Conservation (phyloP, 2,329 filamentous ascomycete species). For the Colletotrichum eleusines region DNA sequence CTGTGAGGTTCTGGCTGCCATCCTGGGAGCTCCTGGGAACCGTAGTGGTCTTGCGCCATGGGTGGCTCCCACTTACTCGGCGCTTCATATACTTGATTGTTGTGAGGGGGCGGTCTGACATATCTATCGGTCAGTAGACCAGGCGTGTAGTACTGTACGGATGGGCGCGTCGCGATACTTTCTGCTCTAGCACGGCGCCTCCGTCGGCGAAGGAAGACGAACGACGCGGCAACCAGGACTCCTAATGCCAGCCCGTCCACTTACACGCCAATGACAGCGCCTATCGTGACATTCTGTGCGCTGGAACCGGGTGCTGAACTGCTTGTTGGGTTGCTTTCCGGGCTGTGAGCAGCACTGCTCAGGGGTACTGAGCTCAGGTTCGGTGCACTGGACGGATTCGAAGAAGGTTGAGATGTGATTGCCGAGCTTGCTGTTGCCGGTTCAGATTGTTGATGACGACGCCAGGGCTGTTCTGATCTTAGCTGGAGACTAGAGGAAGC, state of each 20-base stretch:
- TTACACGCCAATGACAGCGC: constrained; percentile 15
- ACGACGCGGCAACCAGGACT: neutral
- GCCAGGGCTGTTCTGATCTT: neutral
- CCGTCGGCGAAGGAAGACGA: constrained; percentile 1
- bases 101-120: neutral
- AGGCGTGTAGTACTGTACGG: neutral
- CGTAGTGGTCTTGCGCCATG: neutral
- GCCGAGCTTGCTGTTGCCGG: neutral
- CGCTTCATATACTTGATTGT: neutral
- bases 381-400: neutral
- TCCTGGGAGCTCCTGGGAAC: constrained; percentile 1
- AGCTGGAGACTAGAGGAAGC: neutral
- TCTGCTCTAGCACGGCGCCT: constrained; percentile 1
- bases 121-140: neutral
- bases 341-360: neutral
- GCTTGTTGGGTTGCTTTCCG: neutral
- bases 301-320: neutral
- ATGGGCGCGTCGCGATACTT: neutral
- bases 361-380: neutral
- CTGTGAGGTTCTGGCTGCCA: constrained; percentile 6
- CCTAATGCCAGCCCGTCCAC: neutral
- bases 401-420: neutral
- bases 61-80: constrained; percentile 1
- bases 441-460: neutral
- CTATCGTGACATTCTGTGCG: constrained; percentile 10